Conservation (phyloP, 108 stramenopile genomes). For the Craspedostauros australis region DNA sequence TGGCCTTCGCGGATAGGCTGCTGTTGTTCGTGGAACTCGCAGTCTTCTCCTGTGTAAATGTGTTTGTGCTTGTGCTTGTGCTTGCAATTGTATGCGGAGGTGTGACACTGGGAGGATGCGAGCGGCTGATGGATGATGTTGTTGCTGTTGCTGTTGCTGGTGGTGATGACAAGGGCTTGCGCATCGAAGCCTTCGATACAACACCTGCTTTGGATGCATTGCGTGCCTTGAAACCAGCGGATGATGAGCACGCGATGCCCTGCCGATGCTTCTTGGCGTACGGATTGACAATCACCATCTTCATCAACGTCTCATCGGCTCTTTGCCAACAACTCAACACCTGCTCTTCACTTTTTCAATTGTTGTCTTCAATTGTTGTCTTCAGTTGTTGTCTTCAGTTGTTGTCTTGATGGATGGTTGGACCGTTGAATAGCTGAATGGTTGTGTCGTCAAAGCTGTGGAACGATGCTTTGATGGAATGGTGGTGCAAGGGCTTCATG, state of each 20-base stretch:
- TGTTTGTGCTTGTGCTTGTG: neutral
- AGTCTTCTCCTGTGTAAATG: neutral
- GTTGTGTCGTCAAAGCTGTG: no score
- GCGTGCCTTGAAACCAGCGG: neutral
- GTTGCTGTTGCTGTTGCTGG: neutral
- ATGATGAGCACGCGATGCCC: neutral
- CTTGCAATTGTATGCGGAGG: neutral
- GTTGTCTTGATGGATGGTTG: no score
- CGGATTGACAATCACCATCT: constrained; percentile 23
- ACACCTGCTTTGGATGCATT: neutral
- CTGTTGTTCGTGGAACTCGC: neutral
- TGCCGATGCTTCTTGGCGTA: constrained; percentile 19
- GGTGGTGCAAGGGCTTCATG: no score
- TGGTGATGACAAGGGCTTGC: neutral
- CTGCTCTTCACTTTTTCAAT: no score
- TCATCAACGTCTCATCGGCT: no score
- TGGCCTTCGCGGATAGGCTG: neutral
- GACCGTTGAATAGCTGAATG: no score
- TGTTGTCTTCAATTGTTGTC: no score
- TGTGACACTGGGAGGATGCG: neutral
- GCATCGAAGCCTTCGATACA: no score
- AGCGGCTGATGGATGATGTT: neutral
- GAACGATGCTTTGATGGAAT: no score
- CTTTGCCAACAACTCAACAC: no score
- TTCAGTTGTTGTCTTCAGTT: no score